Evolutionary conservation across 352 stramenopile species (phyloP), one percentile per base, ranked within the genome.

Genomic region (Pythium brachiatum): DNA sequence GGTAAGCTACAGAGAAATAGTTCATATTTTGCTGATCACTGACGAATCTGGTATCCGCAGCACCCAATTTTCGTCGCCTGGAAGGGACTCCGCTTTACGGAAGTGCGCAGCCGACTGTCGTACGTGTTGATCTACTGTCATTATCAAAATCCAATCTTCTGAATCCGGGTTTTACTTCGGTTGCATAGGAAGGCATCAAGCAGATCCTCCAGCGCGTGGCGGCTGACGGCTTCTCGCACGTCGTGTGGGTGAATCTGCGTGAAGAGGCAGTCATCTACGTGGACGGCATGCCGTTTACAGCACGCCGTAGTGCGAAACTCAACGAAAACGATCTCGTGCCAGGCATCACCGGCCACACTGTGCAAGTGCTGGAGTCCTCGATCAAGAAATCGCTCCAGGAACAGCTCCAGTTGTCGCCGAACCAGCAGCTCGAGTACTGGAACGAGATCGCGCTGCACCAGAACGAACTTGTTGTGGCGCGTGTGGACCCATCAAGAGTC

Each of bases 221-320:
- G 4, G 78, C 70, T 3, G 83, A 95, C 51, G 86, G 86, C 15
- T 95, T 88, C 59, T 76, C 75, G 0, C 87, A 90, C 58, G 83
- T 95, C 16, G 76, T 95, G 26, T 95, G 86, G 83, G 70, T 95
- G 31, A 95, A 92, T 43, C 66, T 95, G 18, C 79, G 86, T 46
- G 86, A 93, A 70, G 86, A 95, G 70, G 83, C 86, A 5, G 86
- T 93, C 41, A 83, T 95, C 47, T 95, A 93, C 65, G 83, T 95
- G 13, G 74, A 89, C 31, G 86, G 86, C 2, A 69, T 60, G 29
- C 79, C 86, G 2, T 95, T 81, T 63, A 95, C 86, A 4, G 86
- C 82, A 12, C 69, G 83, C 25, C 78, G 77, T 3, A 90, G 76
- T 31, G 86, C 82, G 0, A 92, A 86, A 46, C 60, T 95, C 27